These are phyloP conservation scores for Grosmannia clavigera DNA, from an alignment of 2,329 filamentous ascomycete genomes.

Conservation along the genomic window DNA sequence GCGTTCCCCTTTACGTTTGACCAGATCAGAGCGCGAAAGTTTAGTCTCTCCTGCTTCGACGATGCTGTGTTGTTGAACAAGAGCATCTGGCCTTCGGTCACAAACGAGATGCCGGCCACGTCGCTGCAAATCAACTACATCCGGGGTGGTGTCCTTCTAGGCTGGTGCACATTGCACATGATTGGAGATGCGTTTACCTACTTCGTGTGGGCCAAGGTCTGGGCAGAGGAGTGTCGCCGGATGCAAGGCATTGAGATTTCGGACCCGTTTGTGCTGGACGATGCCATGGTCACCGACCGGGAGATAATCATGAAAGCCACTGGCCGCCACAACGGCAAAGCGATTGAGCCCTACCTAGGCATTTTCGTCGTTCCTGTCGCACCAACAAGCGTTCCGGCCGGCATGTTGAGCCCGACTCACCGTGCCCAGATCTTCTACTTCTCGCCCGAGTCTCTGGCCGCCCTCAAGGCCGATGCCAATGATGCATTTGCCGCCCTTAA, in stretches of 20 bases:
- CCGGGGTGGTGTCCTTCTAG: background rate
- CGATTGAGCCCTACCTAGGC: background rate
- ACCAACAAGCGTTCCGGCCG: background rate
- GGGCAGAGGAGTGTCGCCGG: background rate
- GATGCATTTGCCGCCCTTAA: background rate
- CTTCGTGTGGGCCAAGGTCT: background rate
- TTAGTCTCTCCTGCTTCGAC: background rate
- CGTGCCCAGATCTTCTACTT: conserved; percentile 1
- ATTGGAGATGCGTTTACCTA: background rate
- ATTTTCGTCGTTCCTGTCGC: background rate
- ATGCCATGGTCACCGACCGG: background rate
- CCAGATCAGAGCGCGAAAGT: background rate
- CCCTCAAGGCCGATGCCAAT: background rate
- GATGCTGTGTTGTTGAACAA: background rate
- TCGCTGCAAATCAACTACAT: background rate
- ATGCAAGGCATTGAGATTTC: background rate
- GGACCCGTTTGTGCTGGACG: background rate
- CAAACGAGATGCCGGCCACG: background rate
- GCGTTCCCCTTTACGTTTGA: background rate
- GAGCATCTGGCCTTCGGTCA: background rate
- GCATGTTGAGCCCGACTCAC: background rate
- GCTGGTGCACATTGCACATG: background rate
- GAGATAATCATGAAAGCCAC: background rate
- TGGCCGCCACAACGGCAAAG: background rate
- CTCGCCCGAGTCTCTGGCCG: background rate